Percentiles rank a stretch among this genome's conserved stretches.
phyloP scores from a whole-genome alignment of 2,329 filamentous ascomycete genomes.

The Penicillium frequentans region DNA sequence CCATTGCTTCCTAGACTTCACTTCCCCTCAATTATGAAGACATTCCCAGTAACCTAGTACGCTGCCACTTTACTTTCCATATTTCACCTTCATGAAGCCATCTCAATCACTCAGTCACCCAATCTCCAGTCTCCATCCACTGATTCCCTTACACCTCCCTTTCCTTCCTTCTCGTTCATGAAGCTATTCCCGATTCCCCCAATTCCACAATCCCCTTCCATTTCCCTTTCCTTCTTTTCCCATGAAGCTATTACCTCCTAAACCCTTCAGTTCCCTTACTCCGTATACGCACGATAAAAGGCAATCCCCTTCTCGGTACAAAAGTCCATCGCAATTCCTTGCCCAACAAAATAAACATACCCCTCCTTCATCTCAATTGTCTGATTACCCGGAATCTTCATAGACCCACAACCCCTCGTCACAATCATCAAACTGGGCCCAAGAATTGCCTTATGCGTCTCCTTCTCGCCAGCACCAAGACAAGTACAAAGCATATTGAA shows the following conservation, averaged over 20 bases:
- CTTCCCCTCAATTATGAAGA: too few species aligned
- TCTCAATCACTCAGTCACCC: too few species aligned
- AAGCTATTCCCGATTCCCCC: too few species aligned
- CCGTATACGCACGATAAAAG: slow-evolving; percentile 49
- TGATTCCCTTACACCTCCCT: too few species aligned
- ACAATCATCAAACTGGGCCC: slow-evolving; percentile 66
- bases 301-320: slow-evolving; percentile 46
- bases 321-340: slow-evolving; percentile 44
- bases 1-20: too few species aligned
- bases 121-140: too few species aligned
- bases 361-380: slow-evolving; percentile 60
- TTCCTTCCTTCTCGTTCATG: too few species aligned
- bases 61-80: too few species aligned
- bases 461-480: slow-evolving; percentile 58
- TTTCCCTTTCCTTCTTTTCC: too few species aligned
- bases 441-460: slow-evolving; percentile 55
- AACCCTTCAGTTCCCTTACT: slow-evolving; percentile 16
- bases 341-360: slow-evolving; percentile 66
- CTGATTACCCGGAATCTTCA: slow-evolving; percentile 55
- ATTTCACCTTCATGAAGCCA: too few species aligned
- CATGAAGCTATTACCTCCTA: not conserved
- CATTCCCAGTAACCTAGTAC: too few species aligned
- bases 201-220: too few species aligned
- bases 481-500: slow-evolving; percentile 67
- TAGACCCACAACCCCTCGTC: slow-evolving; percentile 57